Base-by-base conservation (phyloP, 2,329 filamentous ascomycete genomes). In the Penicillium hordei region DNA sequence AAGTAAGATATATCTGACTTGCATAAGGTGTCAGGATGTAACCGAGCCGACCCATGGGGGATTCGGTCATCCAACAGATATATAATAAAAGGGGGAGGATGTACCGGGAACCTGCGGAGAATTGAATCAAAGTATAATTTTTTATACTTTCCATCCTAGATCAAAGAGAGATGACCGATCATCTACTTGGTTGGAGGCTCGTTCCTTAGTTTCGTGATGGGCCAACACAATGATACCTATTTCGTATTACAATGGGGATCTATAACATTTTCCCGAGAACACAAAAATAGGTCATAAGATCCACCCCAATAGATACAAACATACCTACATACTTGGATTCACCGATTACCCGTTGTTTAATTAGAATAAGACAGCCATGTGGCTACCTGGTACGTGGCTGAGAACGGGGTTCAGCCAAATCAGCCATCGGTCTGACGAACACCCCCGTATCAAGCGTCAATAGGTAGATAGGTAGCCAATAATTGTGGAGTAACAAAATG, bases 121-220 rank as follows among this genome's bases (percentile, higher is more conserved):
- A 34, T 46, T 21, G 29, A 45, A 38, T 29, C 7, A 29, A 52
- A 45, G 17, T 31, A n/a, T 34, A 23, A 34, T 21, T 34, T 34
- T 23, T 31, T 29, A 27, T 45, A 25, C 17, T 52, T 46, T 45
- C 6, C n/a, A n/a, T 52, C 21, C 7, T 25, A 9, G 42, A 13
- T 46, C 48, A 52, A 55, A 55, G 38, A 15, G 21, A 55, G 19
- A 31, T 44, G 55, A 4, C 48, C 48, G 55, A 57, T 57, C 42
- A 23, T 53, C 19, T 29, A 53, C 55, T n/a, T 42, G 29, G 36
- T 34, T 5, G 27, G 29, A 31, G 36, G 9, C 7, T 34, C 15
- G 17, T 52, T 40, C 38, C 43, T 48, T 53, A 27, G 49, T 38
- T 48, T 13, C 15, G 8, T 38, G 19, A 29, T 40, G 34, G 44